Conservation (phyloP, 176 grass and related monocot species). For the Avena insularis region DNA sequence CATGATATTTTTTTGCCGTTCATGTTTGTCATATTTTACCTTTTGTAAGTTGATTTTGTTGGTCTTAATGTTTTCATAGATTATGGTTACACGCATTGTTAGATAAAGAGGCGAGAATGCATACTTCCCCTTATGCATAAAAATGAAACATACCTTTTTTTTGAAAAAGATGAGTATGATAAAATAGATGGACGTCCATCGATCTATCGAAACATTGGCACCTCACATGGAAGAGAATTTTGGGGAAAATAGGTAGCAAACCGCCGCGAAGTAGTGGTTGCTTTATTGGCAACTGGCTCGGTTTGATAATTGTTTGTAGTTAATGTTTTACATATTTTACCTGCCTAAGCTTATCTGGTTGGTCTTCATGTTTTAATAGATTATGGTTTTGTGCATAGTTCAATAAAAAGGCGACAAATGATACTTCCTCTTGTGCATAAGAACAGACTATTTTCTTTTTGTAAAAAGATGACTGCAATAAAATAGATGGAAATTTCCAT, state of each 20-base stretch:
- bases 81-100: neutral
- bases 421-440: neutral
- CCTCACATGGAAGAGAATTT: no score
- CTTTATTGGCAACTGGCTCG: neutral
- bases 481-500: neutral
- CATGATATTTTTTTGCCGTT: neutral
- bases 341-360: neutral
- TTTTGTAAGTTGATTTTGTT: no score
- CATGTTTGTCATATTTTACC: neutral
- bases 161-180: no score
- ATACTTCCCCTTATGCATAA: neutral
- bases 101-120: neutral
- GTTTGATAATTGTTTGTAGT: neutral
- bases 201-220: no score
- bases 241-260: fast-evolving
- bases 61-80: neutral
- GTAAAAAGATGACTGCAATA: neutral
- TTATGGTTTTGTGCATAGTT: neutral
- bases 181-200: no score
- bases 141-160: neutral
- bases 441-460: neutral
- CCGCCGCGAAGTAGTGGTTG: neutral
- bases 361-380: neutral
- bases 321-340: neutral
- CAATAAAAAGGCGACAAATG: neutral